A percentile compares a stretch with the other conserved stretches of the same genome.
These are phyloP conservation scores for Phytophthora aleatoria DNA, from an alignment of 352 stramenopile species.

Conservation along the genomic window DNA sequence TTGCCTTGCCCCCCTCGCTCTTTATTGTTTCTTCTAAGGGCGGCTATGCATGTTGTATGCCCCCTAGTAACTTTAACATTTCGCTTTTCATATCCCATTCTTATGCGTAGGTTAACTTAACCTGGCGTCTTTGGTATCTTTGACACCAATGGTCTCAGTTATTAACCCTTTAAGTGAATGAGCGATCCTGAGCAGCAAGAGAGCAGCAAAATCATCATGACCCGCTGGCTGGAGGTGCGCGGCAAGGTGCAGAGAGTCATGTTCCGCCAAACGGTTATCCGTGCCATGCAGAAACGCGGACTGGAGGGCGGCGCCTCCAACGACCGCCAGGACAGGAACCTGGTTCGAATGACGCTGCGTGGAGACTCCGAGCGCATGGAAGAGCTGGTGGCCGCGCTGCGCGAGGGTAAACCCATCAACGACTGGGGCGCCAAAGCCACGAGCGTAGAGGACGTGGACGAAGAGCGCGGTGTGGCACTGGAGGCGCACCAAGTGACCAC, in stretches of 20 bases:
- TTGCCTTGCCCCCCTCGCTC: constrained; percentile 26
- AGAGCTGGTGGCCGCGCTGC: constrained; percentile 51
- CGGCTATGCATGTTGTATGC: constrained; percentile 2
- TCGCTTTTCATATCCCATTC: constrained; percentile 28
- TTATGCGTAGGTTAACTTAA: background rate
- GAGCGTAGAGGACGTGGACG: constrained; percentile 52
- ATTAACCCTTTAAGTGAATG: constrained; percentile 1
- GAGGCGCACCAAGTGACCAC: constrained; percentile 76
- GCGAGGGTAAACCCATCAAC: constrained; percentile 58
- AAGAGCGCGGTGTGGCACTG: constrained; percentile 35
- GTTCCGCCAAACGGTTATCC: constrained; percentile 83
- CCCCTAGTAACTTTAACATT: constrained; percentile 41
- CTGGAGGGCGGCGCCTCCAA: constrained; percentile 72
- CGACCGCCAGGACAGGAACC: constrained; percentile 53
- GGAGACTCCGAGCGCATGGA: constrained; percentile 48
- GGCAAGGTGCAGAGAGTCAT: constrained; percentile 84
- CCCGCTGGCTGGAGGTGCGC: constrained; percentile 63
- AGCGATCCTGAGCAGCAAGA: constrained; percentile 11
- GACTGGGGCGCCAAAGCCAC: constrained; percentile 64
- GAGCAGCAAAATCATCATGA: constrained; percentile 20
- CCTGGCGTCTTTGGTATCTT: background rate
- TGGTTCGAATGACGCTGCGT: constrained; percentile 68
- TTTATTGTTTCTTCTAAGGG: constrained; percentile 30
- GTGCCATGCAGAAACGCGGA: constrained; percentile 71
- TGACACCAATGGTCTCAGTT: background rate